Conservation (phyloP, 306 rosid genomes). For the Parietaria judaica region DNA sequence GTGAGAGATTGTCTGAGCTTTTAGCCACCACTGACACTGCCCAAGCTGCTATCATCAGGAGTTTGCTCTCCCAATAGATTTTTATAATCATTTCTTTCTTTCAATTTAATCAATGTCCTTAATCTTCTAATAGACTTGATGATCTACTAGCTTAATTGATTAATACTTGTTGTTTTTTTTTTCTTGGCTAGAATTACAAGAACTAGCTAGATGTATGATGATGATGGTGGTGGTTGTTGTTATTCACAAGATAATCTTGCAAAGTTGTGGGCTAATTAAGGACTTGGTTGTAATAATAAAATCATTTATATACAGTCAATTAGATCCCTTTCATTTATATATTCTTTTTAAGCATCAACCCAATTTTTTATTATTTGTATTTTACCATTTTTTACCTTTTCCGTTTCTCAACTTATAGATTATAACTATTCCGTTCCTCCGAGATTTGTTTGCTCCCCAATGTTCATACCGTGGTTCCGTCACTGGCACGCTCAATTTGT, state of each 20-base stretch:
- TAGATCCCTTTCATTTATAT: not conserved
- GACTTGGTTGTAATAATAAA: not conserved
- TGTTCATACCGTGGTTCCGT: no score
- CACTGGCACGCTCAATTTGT: no score
- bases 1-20: conserved; percentile 75
- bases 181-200: not conserved
- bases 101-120: not conserved
- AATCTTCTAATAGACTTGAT: no score
- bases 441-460: no score
- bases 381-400: no score
- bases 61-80: conserved; percentile 57
- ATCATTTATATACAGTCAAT: not conserved
- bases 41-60: conserved; percentile 89
- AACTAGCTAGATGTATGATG: conserved; percentile 3
- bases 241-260: conserved; percentile 8
- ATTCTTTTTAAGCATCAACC: not conserved
- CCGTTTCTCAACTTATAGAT: no score
- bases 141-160: not conserved
- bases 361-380: no score
- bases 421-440: no score
- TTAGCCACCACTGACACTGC: conserved; percentile 73
- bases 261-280: not conserved
- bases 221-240: not conserved
- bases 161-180: not conserved
- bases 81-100: not conserved